phyloP scores from a whole-genome alignment of 1,139 yeast genomes.

The Suhomyces ambrosiae region DNA sequence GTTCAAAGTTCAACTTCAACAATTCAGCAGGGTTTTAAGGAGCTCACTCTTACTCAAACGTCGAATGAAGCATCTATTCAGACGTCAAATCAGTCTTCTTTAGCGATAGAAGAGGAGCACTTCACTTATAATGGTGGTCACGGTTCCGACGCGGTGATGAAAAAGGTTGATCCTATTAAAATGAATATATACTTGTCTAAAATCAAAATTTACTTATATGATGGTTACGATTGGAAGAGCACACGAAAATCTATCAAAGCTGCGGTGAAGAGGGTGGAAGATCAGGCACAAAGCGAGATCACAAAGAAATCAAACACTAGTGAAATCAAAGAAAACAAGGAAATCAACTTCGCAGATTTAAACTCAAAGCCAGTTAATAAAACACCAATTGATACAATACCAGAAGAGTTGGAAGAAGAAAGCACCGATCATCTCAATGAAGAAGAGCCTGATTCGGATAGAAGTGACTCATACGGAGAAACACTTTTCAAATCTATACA shows the following conservation, averaged over 20 bases:
- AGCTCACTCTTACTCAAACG: constrained; percentile 4
- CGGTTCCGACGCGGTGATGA: constrained; percentile 3
- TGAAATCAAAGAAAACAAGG: no score
- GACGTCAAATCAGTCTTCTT: constrained; percentile 5
- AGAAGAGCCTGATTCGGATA: constrained; percentile 25
- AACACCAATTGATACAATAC: background rate
- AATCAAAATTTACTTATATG: constrained; percentile 61
- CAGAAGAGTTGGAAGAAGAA: constrained; percentile 7
- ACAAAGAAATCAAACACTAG: constrained; percentile 20
- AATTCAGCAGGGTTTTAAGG: constrained; percentile 8
- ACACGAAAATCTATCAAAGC: constrained; percentile 67
- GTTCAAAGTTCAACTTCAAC: constrained; percentile 4
- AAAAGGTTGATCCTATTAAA: constrained; percentile 29
- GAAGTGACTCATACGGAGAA: constrained; percentile 51
- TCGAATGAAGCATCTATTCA: constrained; percentile 1
- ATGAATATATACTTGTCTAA: constrained; percentile 40
- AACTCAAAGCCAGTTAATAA: background rate
- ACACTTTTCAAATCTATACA: constrained; percentile 74
- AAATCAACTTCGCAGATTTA: constrained; percentile 4
- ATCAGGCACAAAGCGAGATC: constrained; percentile 31
- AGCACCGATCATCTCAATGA: background rate
- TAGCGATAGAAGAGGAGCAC: constrained; percentile 47
- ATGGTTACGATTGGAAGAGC: constrained; percentile 91
- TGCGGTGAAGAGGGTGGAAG: constrained; percentile 65
- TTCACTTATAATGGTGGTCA: constrained; percentile 30